Percentiles rank a stretch among this genome's conserved stretches.
Evolutionary conservation across 345 rosid species (phyloP).

Genomic region (Linum trigynum): DNA sequence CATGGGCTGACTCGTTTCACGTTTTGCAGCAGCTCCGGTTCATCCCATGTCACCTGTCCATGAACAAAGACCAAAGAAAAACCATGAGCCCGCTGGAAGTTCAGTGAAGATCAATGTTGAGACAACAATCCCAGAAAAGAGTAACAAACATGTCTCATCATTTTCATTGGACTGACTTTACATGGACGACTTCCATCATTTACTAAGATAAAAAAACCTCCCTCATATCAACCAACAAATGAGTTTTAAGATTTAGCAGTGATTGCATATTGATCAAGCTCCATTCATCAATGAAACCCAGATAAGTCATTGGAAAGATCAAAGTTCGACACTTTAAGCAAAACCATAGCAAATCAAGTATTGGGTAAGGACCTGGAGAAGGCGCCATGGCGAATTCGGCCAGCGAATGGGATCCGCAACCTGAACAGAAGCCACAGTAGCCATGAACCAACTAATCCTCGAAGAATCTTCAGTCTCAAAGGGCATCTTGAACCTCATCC

Average conservation of each 20-base stretch:
- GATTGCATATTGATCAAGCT: too few species aligned
- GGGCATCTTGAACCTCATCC: slow-evolving; percentile 9
- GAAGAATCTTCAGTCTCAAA: slow-evolving; percentile 10
- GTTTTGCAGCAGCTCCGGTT: slow-evolving; percentile 10
- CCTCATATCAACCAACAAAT: too few species aligned
- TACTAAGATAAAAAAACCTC: too few species aligned
- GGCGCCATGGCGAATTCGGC: slow-evolving; percentile 10
- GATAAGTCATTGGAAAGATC: too few species aligned
- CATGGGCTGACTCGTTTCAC: slow-evolving; percentile 7
- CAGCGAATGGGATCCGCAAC: slow-evolving; percentile 9
- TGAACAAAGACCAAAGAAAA: background rate
- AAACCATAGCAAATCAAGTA: background rate
- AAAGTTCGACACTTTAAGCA: background rate
- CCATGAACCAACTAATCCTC: slow-evolving; percentile 9
- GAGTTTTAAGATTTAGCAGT: too few species aligned
- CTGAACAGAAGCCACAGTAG: slow-evolving; percentile 3
- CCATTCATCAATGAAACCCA: too few species aligned
- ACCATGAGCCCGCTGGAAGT: background rate
- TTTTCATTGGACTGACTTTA: too few species aligned
- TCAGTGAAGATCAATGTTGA: too few species aligned
- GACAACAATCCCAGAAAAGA: too few species aligned
- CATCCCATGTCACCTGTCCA: slow-evolving; percentile 11
- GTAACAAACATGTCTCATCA: too few species aligned
- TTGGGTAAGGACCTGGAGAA: background rate
- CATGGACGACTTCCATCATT: too few species aligned